Evolutionary conservation across 2,329 filamentous ascomycete species (phyloP), one percentile per base, ranked within the genome.

Genomic region (Pestalotiopsis sp.): DNA sequence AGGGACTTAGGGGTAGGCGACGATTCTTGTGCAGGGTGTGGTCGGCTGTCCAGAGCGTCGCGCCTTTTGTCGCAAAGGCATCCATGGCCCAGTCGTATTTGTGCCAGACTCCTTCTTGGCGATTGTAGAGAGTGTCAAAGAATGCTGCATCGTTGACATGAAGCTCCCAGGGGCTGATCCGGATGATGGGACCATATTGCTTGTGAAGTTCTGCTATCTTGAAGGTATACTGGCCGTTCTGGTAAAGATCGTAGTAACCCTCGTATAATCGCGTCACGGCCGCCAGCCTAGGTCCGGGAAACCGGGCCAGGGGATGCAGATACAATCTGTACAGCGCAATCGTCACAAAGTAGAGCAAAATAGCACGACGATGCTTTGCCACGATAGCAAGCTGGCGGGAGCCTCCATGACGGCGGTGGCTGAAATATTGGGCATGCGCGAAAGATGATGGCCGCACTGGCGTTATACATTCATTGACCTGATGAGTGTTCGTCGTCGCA

Each of bases 201-300:
- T 71, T 68, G 60, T 73, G 69, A 66, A 71, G 63, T 31, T 67
- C 61, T 38, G 64, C 63, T 9, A 73, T 70, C 25, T 70, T 57
- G 25, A 70, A 71, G 25, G 61, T 69, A 17, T 68, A 70, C 52
- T 70, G 67, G 3, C 70, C 70, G 31, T 69, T 60, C 17, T 65
- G 66, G 39, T 70, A 52, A 25, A 73, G 45, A 52, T 73, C 70
- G 25, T 69, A 72, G 59, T 72, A 73, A 2, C 65, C 65, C 57
- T 72, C 72, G 27, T 72, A 70, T 56, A 59, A 72, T 23, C 59
- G 45, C 9, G 70, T 71, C 2, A 71, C 57, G 12, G 70, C 70
- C 1, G 68, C 70, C 7, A 73, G 67, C 64, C 69, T 72, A 4
- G 72, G 70, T 2, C 72, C 69, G 2, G 72, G 70, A 31, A 71